A percentile compares a stretch with the other conserved stretches of the same genome.
phyloP scores from a whole-genome alignment of 2,329 filamentous ascomycete species.

The Thielaviopsis musarum region DNA sequence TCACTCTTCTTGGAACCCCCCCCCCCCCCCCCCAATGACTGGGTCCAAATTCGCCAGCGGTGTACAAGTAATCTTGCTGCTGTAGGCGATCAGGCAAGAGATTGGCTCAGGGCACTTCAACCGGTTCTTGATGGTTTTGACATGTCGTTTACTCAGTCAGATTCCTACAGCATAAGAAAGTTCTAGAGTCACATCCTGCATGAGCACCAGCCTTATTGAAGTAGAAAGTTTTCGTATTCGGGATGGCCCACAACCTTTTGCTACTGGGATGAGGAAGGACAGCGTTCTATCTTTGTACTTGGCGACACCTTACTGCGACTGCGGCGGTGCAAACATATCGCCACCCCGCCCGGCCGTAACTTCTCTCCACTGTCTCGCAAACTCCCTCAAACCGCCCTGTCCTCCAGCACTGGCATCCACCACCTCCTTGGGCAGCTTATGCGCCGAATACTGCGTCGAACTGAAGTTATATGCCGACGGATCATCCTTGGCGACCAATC shows the following conservation, averaged over 20 bases:
- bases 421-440: conserved; percentile 88
- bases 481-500: conserved; percentile 68
- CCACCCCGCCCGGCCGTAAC: conserved; percentile 28
- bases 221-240: too few species aligned
- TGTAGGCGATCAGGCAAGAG: not conserved
- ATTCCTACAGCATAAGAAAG: not conserved
- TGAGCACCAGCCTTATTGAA: too few species aligned
- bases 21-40: too few species aligned
- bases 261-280: too few species aligned
- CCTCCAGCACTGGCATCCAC: conserved; percentile 54
- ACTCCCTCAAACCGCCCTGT: conserved; percentile 64
- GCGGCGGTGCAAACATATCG: conserved; percentile 23
- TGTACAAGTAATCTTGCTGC: not conserved
- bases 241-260: too few species aligned
- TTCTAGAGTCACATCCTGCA: too few species aligned
- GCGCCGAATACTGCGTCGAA: conserved; percentile 78
- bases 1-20: not conserved
- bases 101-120: not conserved
- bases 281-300: not conserved
- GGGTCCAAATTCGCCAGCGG: not conserved
- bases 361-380: conserved; percentile 58
- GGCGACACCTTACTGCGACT: not conserved
- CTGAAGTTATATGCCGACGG: conserved; percentile 78
- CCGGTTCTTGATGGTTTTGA: not conserved
- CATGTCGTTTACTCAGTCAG: not conserved